Percentiles rank a stretch among this genome's conserved stretches.
Conservation (phyloP, 2,329 filamentous ascomycete genomes). For the Colletotrichum acutatum region DNA sequence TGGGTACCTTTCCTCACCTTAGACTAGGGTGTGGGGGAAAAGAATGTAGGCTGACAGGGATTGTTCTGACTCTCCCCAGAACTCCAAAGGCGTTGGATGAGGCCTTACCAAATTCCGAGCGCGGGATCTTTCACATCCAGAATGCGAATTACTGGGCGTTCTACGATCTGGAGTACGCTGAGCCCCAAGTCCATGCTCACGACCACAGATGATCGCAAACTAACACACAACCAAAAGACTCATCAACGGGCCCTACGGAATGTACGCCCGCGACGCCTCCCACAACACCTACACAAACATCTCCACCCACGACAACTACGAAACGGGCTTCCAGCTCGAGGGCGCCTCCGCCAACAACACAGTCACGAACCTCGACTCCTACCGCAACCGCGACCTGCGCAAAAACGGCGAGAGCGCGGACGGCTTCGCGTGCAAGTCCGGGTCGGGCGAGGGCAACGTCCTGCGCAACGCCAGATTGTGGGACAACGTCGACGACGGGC, state of each 20-base stretch:
- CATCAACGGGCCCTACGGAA: slow-evolving; percentile 47
- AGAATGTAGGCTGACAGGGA: background rate
- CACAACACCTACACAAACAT: slow-evolving; percentile 46
- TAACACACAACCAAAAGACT: slow-evolving; percentile 22
- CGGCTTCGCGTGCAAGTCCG: slow-evolving; percentile 58
- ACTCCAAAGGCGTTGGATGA: slow-evolving; percentile 53
- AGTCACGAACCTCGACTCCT: slow-evolving; percentile 53
- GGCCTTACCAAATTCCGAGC: slow-evolving; percentile 49
- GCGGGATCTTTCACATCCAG: slow-evolving; percentile 58
- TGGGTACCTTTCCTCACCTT: no score
- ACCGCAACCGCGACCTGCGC: slow-evolving; percentile 54
- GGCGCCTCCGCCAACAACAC: slow-evolving; percentile 46
- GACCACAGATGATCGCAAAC: no score
- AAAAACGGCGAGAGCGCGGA: slow-evolving; percentile 62
- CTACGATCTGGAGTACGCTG: slow-evolving; percentile 47
- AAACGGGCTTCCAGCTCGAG: slow-evolving; percentile 48
- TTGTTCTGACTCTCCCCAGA: slow-evolving; percentile 20
- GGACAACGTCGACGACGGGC: slow-evolving; percentile 60
- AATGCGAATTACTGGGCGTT: slow-evolving; percentile 56
- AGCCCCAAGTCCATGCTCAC: no score
- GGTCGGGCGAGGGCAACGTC: slow-evolving; percentile 56
- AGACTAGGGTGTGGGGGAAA: no score
- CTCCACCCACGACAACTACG: slow-evolving; percentile 47
- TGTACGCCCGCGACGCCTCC: slow-evolving; percentile 46
- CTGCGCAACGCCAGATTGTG: slow-evolving; percentile 55